Evolutionary conservation across 179 eudicot genomes (phyloP).

Genomic region (Sideroxylon spinosum): DNA sequence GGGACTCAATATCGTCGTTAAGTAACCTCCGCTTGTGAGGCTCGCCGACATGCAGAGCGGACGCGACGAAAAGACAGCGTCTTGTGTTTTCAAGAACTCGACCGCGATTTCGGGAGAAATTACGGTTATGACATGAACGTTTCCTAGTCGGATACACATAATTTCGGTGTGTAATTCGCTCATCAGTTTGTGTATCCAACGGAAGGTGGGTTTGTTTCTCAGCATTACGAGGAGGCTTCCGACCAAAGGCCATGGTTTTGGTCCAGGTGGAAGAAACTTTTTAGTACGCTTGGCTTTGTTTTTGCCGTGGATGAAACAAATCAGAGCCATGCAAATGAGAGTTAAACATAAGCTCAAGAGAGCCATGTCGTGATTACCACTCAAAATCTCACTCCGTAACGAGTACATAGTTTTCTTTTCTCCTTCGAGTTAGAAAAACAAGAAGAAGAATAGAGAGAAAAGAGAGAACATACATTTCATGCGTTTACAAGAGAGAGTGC

Average conservation of each 20-base stretch:
- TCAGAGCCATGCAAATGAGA: too few relatives aligned
- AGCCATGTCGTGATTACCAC: too few relatives aligned
- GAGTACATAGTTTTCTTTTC: too few relatives aligned
- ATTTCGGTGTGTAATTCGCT: constrained; percentile 21
- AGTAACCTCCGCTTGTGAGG: constrained; percentile 9
- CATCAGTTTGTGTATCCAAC: constrained; percentile 33
- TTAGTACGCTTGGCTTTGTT: too few relatives aligned
- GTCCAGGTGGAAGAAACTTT: constrained; percentile 32
- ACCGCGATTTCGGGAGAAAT: constrained; percentile 24
- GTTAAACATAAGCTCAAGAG: too few relatives aligned
- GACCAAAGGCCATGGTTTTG: constrained; percentile 24
- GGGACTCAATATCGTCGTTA: constrained; percentile 12
- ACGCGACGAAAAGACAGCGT: constrained; percentile 23
- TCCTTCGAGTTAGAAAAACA: too few relatives aligned
- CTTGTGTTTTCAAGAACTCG: constrained; percentile 27
- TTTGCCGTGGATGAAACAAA: too few relatives aligned
- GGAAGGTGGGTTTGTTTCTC: constrained; percentile 21
- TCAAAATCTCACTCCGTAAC: too few relatives aligned
- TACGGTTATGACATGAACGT: constrained; percentile 21
- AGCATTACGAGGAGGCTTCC: constrained; percentile 24
- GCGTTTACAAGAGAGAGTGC: too few relatives aligned
- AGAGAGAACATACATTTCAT: too few relatives aligned
- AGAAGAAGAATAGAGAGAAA: too few relatives aligned
- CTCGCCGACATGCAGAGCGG: constrained; percentile 16
- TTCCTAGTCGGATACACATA: constrained; percentile 23